A percentile compares a stretch with the other conserved stretches of the same genome.
phyloP scores from a whole-genome alignment of 768 basidiomycete genomes.

The Rhizopogon vulgaris region DNA sequence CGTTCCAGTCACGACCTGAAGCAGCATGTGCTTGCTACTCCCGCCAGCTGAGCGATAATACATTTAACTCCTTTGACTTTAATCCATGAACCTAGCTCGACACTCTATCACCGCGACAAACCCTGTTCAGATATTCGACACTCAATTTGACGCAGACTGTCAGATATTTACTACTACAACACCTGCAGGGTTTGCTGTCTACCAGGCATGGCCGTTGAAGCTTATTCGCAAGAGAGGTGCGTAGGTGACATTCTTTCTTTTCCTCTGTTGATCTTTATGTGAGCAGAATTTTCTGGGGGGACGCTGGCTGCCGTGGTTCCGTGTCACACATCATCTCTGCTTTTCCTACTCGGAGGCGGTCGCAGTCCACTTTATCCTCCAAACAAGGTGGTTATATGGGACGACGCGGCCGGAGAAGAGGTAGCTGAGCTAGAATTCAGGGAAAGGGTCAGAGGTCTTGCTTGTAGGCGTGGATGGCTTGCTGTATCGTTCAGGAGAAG shows the following conservation, averaged over 20 bases:
- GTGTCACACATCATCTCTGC: conserved; percentile 72
- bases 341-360: conserved; percentile 85
- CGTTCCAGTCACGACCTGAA: conserved; percentile 5
- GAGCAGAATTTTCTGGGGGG: conserved; percentile 68
- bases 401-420: conserved; percentile 69
- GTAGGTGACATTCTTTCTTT: conserved; percentile 6
- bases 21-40: conserved; percentile 12
- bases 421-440: conserved; percentile 88
- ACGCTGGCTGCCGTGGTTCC: conserved; percentile 75
- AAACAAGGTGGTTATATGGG: conserved; percentile 90
- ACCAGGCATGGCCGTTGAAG: conserved; percentile 67
- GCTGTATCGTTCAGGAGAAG: conserved; percentile 74
- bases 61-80: conserved; percentile 7
- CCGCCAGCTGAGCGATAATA: not conserved
- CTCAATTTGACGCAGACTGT: conserved; percentile 74
- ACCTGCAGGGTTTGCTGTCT: conserved; percentile 78
- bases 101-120: conserved; percentile 74
- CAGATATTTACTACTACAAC: conserved; percentile 77
- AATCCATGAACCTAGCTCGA: conserved; percentile 79
- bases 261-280: conserved; percentile 12
- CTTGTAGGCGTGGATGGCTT: conserved; percentile 79
- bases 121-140: conserved; percentile 71
- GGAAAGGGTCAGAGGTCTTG: conserved; percentile 74
- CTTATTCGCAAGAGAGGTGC: conserved; percentile 79
- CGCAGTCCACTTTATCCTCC: conserved; percentile 84